Evolutionary conservation across 2,329 filamentous ascomycete species (phyloP).

Genomic region (Phoma herbarum): DNA sequence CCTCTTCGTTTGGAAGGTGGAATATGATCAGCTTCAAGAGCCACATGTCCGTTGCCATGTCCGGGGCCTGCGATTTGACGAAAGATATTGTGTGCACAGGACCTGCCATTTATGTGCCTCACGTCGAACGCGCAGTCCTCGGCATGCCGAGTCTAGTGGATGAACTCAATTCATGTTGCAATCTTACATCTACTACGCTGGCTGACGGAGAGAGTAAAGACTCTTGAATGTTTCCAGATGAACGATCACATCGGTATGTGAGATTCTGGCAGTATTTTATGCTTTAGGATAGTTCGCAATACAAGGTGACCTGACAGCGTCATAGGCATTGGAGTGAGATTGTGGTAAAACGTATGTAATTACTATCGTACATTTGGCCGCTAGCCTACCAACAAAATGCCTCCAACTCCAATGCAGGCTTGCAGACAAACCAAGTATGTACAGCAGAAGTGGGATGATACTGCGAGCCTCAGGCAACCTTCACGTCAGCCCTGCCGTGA

Average conservation of each 20-base stretch:
- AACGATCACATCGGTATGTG: too few species aligned
- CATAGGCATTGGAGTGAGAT: too few species aligned
- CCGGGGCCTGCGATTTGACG: neutral
- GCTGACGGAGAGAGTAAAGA: too few species aligned
- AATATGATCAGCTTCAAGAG: neutral
- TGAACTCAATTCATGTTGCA: too few species aligned
- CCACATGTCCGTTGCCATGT: neutral
- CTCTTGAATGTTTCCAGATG: too few species aligned
- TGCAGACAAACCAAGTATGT: neutral
- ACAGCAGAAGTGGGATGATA: neutral
- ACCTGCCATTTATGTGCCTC: neutral
- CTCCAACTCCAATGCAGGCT: neutral
- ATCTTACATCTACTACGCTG: too few species aligned
- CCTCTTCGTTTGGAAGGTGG: neutral
- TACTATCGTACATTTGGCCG: constrained; percentile 6
- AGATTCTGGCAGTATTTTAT: too few species aligned
- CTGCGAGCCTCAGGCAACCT: constrained; percentile 8
- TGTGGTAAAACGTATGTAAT: neutral
- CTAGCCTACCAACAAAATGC: neutral
- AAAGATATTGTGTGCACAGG: too few species aligned
- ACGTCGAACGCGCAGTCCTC: too few species aligned
- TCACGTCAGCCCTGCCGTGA: constrained; percentile 3
- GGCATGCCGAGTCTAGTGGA: too few species aligned
- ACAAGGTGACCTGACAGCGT: too few species aligned
- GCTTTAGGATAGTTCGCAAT: too few species aligned